Evolutionary conservation across 163 green algal species (phyloP), one percentile per base, ranked within the genome.

Genomic region (Scenedesmus sp.): DNA sequence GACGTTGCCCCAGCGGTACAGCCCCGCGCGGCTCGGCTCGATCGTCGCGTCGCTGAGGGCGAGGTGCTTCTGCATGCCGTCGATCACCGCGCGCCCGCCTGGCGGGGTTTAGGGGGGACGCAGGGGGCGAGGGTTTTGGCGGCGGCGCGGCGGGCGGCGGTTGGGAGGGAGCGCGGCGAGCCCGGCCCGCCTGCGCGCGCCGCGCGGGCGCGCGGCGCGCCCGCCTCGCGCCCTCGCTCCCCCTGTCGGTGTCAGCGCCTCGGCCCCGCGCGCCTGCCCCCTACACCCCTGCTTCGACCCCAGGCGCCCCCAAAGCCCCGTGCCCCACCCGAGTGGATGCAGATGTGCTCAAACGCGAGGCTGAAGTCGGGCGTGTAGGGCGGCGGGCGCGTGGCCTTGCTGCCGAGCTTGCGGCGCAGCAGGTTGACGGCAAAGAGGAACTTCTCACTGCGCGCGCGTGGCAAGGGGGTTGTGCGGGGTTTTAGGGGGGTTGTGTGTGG

Each of bases 1-100:
- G 39, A 91, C 90, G 86, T 99, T 98, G 60, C 95, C 95, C 72
- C 95, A 99, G 29, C 93, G 85, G 77, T 91, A 94, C 51, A 99
- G 88, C 7, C 94, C 94, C n/a, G 95, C 92, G 18, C 92, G 87
- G 18, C 84, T 94, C 33, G 95, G 94, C 77, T 90, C 86, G 64
- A 96, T 88, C 22, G 91, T 75, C 0, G 82, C 70, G 9, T 74
- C 74, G 0, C 77, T 85, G 51, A 99, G 86, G 56, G 89, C 78
- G 66, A 99, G 89, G 89, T 98, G 95, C 85, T 95, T 94, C 88
- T 98, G 94, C 72, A 99, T 96, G 70, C 97, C 95, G 63, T 99
- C 96, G 64, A 99, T 96, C 28, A 99, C 96, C 22, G 92, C 96
- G 20, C 94, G 88, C 10, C 92, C 92, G 34, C 87, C 83, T 84